These are phyloP conservation scores for Euphrasia confusa DNA, from an alignment of 257 asterid species.

Conservation along the genomic window DNA sequence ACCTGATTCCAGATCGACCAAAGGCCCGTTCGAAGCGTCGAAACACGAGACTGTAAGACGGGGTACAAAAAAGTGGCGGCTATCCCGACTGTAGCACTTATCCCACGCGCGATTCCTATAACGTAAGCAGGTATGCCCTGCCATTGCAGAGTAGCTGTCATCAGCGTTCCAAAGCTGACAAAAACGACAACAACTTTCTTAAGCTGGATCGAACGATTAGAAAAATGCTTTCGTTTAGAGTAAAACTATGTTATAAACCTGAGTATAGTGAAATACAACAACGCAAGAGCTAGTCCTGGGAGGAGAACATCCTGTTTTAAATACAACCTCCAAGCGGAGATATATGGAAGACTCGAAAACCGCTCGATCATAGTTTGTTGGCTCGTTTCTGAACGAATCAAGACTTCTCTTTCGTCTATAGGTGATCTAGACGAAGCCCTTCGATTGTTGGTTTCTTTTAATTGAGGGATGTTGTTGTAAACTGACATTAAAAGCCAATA, in stretches of 20 bases:
- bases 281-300: conserved; percentile 78
- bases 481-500: conserved; percentile 76
- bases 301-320: conserved; percentile 62
- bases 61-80: conserved; percentile 81
- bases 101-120: conserved; percentile 83
- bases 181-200: neutral
- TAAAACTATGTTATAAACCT: conserved; percentile 34
- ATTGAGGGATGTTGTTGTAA: conserved; percentile 61
- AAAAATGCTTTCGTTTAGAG: neutral
- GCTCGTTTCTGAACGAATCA: conserved; percentile 15
- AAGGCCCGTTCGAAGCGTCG: conserved; percentile 72
- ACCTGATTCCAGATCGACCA: conserved; percentile 99
- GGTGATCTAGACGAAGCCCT: conserved; percentile 32
- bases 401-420: conserved; percentile 25
- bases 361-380: conserved; percentile 27
- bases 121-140: conserved; percentile 79
- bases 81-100: conserved; percentile 74
- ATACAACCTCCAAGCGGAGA: conserved; percentile 74
- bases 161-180: conserved; percentile 79
- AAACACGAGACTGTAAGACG: conserved; percentile 43
- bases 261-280: conserved; percentile 72
- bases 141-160: conserved; percentile 93
- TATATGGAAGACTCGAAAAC: conserved; percentile 39
- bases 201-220: too few species aligned
- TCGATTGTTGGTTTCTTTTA: conserved; percentile 42